Base-by-base conservation (phyloP, 495 filamentous ascomycete genomes). In the Aspergillus haitiensis region DNA sequence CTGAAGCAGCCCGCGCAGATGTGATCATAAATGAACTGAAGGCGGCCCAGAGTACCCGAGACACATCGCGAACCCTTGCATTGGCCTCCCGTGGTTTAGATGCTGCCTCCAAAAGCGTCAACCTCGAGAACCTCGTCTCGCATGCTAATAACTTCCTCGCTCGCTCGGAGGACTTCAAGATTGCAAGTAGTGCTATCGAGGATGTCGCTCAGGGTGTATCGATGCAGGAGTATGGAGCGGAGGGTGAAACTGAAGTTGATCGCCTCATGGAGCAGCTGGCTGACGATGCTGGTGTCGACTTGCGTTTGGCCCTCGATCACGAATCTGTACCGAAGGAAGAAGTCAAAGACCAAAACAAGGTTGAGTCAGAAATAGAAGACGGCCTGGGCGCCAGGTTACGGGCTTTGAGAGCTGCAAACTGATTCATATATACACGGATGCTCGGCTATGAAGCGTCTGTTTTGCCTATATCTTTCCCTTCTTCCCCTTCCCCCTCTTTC, bases 11-110 rank as follows among this genome's bases (percentile, higher is more conserved):
- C 11, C 74, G 77, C 6, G 75, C 77, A 37, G 77, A 80, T 44
- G 77, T 80, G 0, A 80, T 80, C 12, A 80, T 80, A 69, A 80
- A 80, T 59, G 77, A 80, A 55, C 69, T 80, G 10, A 80, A 80
- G 60, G 76, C 77, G 13, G 77, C 75, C 0, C 77, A 80, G 44
- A 74, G 70, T 58, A 80, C 77, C 7, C 75, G 77, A 12, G 77
- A 80, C 55, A 80, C 77, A 7, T 78, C 77, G 2, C 67, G 75
- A 2, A 80, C 77, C 0, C 68, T 80, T 2, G 75, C 75, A 12
- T 39, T 80, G 21, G 77, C 77, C 0, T 75, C 72, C 11, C 70
- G 77, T 1, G 77, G 77, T 0, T 63, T 80, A 34, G 75, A 80
- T 48, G 77, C 75, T 1, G 77, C 77, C 11, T 75, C 71, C 1